Evolutionary conservation across 2,329 filamentous ascomycete species (phyloP).

Genomic region (Cladosporium sp.): DNA sequence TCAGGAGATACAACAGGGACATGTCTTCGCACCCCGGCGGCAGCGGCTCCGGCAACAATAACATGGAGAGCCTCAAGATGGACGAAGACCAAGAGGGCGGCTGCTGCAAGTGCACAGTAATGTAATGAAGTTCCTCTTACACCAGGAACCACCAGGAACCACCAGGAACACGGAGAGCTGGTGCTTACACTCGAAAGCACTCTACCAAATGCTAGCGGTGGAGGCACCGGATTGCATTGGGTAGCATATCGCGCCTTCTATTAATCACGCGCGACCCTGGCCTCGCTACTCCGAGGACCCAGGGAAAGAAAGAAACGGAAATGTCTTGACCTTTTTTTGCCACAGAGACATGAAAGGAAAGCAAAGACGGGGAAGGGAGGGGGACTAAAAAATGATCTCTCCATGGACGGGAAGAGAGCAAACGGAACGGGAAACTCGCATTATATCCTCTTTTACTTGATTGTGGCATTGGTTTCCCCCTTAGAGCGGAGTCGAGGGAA

Average conservation of each 20-base stretch:
- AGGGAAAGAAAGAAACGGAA: slow-evolving; percentile 2
- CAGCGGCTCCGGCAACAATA: slow-evolving; percentile 51
- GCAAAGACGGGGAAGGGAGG: background rate
- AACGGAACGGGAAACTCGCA: slow-evolving; percentile 11
- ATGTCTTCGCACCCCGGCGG: slow-evolving; percentile 85
- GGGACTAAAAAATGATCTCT: background rate
- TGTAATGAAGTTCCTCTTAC: slow-evolving; percentile 55
- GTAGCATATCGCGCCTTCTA: slow-evolving; percentile 17
- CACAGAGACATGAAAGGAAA: background rate
- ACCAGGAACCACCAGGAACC: background rate
- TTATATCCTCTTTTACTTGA: slow-evolving; percentile 19
- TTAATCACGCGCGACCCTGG: slow-evolving; percentile 13
- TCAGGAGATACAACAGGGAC: slow-evolving; percentile 96
- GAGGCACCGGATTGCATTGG: slow-evolving; percentile 14
- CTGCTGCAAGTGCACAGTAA: slow-evolving; percentile 88
- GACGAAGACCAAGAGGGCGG: slow-evolving; percentile 60
- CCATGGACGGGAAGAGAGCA: slow-evolving; percentile 9
- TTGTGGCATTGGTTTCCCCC: slow-evolving; percentile 13
- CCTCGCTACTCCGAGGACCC: background rate
- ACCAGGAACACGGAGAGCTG: background rate
- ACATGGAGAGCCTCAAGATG: slow-evolving; percentile 74
- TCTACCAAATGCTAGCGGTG: slow-evolving; percentile 4
- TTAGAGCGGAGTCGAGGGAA: background rate
- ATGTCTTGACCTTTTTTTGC: background rate
- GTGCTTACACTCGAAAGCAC: background rate